Evolutionary conservation across 2,329 filamentous ascomycete genomes (phyloP), one percentile per base, ranked within the genome.

Genomic region (Fusarium sacchari): DNA sequence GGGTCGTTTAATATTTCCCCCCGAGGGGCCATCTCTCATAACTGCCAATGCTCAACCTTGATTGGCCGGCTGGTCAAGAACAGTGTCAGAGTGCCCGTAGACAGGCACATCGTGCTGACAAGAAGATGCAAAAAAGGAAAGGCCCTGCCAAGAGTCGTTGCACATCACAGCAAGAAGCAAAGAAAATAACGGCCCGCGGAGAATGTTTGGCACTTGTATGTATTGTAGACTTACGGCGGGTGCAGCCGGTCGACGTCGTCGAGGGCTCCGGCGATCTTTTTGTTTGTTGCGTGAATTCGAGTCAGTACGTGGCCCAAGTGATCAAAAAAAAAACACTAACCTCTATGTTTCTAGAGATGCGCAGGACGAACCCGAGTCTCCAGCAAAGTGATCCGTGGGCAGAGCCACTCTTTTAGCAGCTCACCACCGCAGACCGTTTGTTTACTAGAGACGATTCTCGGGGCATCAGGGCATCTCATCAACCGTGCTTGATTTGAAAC

Each of bases 401-500:
- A 64, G 39, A 32, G 57, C 63, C 56, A 62, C 53, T 59, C 55
- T 70, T 24, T 56, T 67, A 30, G 52, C 62, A 58, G 39, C 44
- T 42, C 53, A 63, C 44, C 55, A 56, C 63, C 46, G 42, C 24
- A 50, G 57, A 24, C 53, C 46, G 49, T 56, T 56, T 55, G 28
- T 55, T 32, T 37, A 49, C 63, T 42, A 66, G 40, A 64, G 52
- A 30, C 34, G 39, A 39, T 61, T 64, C 59, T 72, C 56, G 46
- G 63, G 63, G 58, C 64, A 65, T 72, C 56, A 49, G 63, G 63
- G 53, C 60, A 65, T 66, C 36, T 28, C 47, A 43, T 40, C 39
- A 53, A 55, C 71, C 71, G 67, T 74, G 71, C 59, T 64, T 47
- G 32, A 56, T 56, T 63, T 63, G 64, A 58, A 69, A 69, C 26